Evolutionary conservation across 2,329 filamentous ascomycete genomes (phyloP).

Genomic region (Alternaria triticimaculans): DNA sequence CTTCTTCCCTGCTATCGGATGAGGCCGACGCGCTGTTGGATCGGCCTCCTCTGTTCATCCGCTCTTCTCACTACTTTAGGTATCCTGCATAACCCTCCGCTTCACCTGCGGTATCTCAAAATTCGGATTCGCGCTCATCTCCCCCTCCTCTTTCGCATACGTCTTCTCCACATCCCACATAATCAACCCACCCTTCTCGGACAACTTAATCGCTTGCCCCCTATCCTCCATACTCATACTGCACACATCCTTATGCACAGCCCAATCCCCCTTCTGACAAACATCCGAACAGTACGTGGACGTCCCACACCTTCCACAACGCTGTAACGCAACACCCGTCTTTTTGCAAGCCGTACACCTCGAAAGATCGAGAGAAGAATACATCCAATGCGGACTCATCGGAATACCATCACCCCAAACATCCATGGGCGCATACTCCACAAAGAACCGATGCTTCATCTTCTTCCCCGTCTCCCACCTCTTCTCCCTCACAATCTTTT

Average conservation of each 20-base stretch:
- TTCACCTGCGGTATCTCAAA: slow-evolving; percentile 17
- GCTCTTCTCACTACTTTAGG: not conserved
- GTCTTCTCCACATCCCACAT: slow-evolving; percentile 25
- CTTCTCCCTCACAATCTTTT: slow-evolving; percentile 2
- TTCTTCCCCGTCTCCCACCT: slow-evolving; percentile 26
- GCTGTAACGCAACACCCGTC: slow-evolving; percentile 9
- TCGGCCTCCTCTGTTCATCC: not conserved
- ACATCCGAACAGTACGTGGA: slow-evolving; percentile 27
- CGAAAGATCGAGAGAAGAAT: slow-evolving; percentile 13
- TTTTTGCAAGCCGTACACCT: slow-evolving; percentile 22
- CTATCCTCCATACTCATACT: slow-evolving; percentile 29
- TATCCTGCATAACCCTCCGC: not conserved
- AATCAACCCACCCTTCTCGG: slow-evolving; percentile 28
- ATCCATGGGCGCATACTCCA: slow-evolving; percentile 37
- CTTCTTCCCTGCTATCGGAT: not conserved
- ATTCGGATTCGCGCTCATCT: slow-evolving; percentile 27
- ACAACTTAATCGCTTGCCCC: slow-evolving; percentile 27
- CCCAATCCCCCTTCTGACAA: slow-evolving; percentile 31
- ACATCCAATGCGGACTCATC: slow-evolving; percentile 33
- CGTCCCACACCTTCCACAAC: slow-evolving; percentile 31
- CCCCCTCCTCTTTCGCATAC: slow-evolving; percentile 15
- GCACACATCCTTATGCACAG: slow-evolving; percentile 30
- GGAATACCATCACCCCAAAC: slow-evolving; percentile 33
- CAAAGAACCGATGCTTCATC: slow-evolving; percentile 23
- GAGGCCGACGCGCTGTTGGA: not conserved